phyloP scores from a whole-genome alignment of 2,329 filamentous ascomycete genomes.

The Hymenoscyphus linearis region DNA sequence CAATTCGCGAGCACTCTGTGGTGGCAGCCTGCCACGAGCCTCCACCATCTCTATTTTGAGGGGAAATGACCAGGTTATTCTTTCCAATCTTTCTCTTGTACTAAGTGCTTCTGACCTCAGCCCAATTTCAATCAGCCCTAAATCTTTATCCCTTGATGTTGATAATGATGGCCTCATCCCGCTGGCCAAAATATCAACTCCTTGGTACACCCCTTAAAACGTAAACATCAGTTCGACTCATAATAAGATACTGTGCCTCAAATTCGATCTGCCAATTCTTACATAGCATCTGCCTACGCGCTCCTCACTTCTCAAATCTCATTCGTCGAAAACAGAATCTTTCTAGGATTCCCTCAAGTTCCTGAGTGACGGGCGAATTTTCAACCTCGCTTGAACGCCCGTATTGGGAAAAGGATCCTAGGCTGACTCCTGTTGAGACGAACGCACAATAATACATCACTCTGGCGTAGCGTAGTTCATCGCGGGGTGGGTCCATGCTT shows the following conservation, averaged over 20 bases:
- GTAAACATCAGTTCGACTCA: neutral
- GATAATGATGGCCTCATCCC: constrained; percentile 5
- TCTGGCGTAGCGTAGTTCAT: neutral
- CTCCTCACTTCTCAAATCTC: neutral
- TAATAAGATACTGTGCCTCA: neutral
- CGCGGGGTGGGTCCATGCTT: neutral
- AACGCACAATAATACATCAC: neutral
- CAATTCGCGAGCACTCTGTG: constrained; percentile 10
- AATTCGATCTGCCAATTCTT: neutral
- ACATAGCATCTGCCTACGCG: neutral
- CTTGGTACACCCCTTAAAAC: neutral
- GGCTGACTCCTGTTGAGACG: neutral
- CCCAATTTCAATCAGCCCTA: constrained; percentile 8
- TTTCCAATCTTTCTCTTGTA: neutral
- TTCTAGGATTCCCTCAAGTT: neutral
- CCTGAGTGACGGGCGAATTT: neutral
- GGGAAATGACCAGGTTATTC: neutral
- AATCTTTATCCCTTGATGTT: neutral
- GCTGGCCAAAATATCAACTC: neutral
- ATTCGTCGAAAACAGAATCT: neutral
- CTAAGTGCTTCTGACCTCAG: constrained; percentile 3
- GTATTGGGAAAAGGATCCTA: neutral
- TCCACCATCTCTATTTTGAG: constrained; percentile 5
- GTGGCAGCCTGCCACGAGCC: constrained; percentile 1
- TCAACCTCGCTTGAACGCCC: neutral